These are phyloP conservation scores for Zygosaccharomyces pseudobailii DNA, from an alignment of 1,139 yeast species.

Conservation along the genomic window DNA sequence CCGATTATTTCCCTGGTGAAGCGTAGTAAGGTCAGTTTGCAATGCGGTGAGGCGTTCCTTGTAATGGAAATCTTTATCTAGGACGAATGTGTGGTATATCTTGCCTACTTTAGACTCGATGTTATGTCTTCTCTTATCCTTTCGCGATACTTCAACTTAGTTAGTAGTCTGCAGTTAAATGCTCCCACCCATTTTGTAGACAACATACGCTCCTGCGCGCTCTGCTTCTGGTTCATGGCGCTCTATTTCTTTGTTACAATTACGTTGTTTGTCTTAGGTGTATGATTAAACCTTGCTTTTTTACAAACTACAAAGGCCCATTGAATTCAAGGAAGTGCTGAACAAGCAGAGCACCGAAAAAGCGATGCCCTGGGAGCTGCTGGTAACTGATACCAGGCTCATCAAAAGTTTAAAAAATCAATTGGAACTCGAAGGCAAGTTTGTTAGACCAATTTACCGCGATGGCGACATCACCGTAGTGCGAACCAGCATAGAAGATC, in stretches of 20 bases:
- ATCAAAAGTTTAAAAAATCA: constrained; percentile 30
- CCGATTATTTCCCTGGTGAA: constrained; percentile 78
- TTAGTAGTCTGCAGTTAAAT: not conserved
- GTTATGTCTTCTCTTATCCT: constrained; percentile 60
- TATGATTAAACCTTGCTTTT: constrained; percentile 5
- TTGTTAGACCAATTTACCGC: constrained; percentile 25
- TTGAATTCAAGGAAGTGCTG: not conserved
- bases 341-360: not conserved
- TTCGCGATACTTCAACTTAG: constrained; percentile 19
- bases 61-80: constrained; percentile 73
- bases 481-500: constrained; percentile 21
- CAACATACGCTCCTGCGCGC: constrained; percentile 8
- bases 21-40: constrained; percentile 69
- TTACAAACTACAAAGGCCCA: not conserved
- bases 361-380: constrained; percentile 21
- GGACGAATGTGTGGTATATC: constrained; percentile 59
- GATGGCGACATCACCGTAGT: constrained; percentile 19
- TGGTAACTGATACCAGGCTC: constrained; percentile 15
- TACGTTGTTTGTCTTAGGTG: not conserved
- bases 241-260: not conserved
- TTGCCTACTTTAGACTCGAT: constrained; percentile 60
- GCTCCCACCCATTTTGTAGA: not conserved
- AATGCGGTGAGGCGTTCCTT: constrained; percentile 67
- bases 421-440: constrained; percentile 22
- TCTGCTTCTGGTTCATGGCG: constrained; percentile 12